Evolutionary conservation across 2,329 filamentous ascomycete species (phyloP), one percentile per base, ranked within the genome.

Genomic region (Hypocreales sp.): DNA sequence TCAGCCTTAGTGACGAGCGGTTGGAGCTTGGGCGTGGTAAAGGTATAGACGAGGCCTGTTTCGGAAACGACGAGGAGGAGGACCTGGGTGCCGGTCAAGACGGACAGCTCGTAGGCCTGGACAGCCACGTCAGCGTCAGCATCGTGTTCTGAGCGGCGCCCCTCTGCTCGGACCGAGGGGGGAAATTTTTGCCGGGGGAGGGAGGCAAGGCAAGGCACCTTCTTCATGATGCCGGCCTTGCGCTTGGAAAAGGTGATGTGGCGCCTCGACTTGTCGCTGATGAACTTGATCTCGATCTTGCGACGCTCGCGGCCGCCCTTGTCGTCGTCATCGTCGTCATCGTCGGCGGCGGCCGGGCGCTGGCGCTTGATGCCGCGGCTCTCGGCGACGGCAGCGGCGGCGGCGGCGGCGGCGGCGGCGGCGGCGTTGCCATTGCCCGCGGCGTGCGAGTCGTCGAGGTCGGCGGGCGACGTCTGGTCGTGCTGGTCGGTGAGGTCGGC

Each of bases 201-300:
- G 22, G 12, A 13, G 14, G 13, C 3, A 22, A 16, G 15, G 4
- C 18, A 8, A 66, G 75, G 42, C 54, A 94, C 90, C 84, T 95
- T 95, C 71, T 98, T 95, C 90, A 98, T 95, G 58, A 98, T 95
- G 45, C 90, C 90, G 31, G 90, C 90, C 67, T 98, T 98, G 56
- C 90, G 83, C 75, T 98, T 98, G 44, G 87, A 95, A 58, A 98
- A 95, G 47, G 90, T 95, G 54, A 95, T 98, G 65, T 98, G 90
- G 37, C 90, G 80, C 61, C 90, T 84, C 61, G 87, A 95, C 67
- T 98, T 98, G 62, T 98, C 90, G 59, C 86, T 87, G 58, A 98
- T 98, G 64, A 98, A 98, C 71, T 98, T 98, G 64, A 98, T 98
- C 61, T 98, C 90, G 48, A 98, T 98, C 79, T 98, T 98, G 62